Conservation (phyloP, 768 basidiomycete genomes). For the Sporobolomyces pararoseus region DNA sequence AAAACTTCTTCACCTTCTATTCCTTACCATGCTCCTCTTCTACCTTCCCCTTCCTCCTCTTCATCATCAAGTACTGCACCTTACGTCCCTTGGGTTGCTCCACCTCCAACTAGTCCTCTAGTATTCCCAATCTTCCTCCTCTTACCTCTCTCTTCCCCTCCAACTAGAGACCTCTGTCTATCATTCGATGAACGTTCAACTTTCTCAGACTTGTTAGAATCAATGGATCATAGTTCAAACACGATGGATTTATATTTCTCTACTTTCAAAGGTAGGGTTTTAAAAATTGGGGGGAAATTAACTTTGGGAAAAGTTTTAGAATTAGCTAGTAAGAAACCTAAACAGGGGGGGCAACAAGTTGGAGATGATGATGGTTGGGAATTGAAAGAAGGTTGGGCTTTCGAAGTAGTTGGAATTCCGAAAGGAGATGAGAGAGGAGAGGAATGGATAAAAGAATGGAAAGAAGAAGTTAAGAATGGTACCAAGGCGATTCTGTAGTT, state of each 20-base stretch:
- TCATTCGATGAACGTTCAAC: conserved; percentile 80
- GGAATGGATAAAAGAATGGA: conserved; percentile 85
- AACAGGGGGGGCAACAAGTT: conserved; percentile 56
- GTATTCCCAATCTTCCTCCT: conserved; percentile 82
- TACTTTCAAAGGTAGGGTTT: conserved; percentile 66
- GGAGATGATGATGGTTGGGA: conserved; percentile 72
- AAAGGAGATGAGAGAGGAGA: conserved; percentile 61
- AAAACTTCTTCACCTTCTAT: conserved; percentile 44
- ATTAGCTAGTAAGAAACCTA: conserved; percentile 54
- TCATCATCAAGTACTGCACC: not conserved
- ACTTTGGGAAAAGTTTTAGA: conserved; percentile 71
- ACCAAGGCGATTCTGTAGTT: conserved; percentile 30
- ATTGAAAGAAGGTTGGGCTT: conserved; percentile 67
- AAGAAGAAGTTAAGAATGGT: conserved; percentile 50
- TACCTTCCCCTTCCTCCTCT: not conserved
- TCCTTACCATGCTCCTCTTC: conserved; percentile 17
- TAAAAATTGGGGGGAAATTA: conserved; percentile 91
- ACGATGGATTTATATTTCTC: conserved; percentile 71
- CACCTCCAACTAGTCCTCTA: conserved; percentile 58
- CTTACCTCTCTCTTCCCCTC: conserved; percentile 73
- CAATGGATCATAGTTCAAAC: conserved; percentile 66
- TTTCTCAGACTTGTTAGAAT: conserved; percentile 68
- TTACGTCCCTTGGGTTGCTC: conserved; percentile 45
- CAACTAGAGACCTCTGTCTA: conserved; percentile 78
- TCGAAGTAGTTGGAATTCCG: conserved; percentile 73